Conservation (phyloP, 2,329 filamentous ascomycete species). For the Fusarium phyllophilum region DNA sequence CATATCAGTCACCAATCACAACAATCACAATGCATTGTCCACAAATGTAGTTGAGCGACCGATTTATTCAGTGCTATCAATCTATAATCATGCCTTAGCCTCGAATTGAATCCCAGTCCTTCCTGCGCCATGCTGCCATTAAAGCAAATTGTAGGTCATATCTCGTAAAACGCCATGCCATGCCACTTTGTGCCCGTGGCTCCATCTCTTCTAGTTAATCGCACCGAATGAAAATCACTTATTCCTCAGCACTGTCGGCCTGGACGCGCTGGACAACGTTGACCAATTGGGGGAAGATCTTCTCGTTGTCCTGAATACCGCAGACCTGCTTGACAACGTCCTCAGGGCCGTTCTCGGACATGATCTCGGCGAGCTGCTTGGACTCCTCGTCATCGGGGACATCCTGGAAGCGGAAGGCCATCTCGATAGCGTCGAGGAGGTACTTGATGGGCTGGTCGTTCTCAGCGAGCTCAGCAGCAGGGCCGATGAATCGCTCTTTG, state of each 20-base stretch:
- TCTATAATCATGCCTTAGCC: slow-evolving; percentile 24
- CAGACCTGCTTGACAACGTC: slow-evolving; percentile 84
- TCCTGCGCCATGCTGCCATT: slow-evolving; percentile 42
- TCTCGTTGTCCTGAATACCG: slow-evolving; percentile 79
- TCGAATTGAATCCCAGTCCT: slow-evolving; percentile 28
- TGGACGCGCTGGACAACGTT: slow-evolving; percentile 87
- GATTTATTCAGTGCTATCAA: slow-evolving; percentile 34
- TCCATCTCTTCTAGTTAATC: slow-evolving; percentile 19
- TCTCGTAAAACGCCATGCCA: slow-evolving; percentile 43
- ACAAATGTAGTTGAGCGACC: slow-evolving; percentile 4
- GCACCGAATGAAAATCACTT: slow-evolving; percentile 41
- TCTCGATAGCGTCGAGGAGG: slow-evolving; percentile 86
- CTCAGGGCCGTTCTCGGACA: slow-evolving; percentile 77
- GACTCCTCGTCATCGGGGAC: slow-evolving; percentile 93
- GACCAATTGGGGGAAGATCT: slow-evolving; percentile 79
- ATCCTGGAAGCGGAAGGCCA: slow-evolving; percentile 95
- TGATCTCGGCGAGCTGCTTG: slow-evolving; percentile 83
- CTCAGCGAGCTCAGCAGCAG: slow-evolving; percentile 89
- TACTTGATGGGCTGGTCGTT: slow-evolving; percentile 76
- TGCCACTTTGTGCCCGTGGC: slow-evolving; percentile 18
- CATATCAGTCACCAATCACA: background rate
- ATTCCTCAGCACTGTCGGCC: slow-evolving; percentile 62
- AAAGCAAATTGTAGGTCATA: slow-evolving; percentile 33
- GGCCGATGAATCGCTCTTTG: slow-evolving; percentile 95
- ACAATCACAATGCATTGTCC: background rate